Evolutionary conservation across 345 rosid species (phyloP).

Genomic region (Eutrema yunnanense): DNA sequence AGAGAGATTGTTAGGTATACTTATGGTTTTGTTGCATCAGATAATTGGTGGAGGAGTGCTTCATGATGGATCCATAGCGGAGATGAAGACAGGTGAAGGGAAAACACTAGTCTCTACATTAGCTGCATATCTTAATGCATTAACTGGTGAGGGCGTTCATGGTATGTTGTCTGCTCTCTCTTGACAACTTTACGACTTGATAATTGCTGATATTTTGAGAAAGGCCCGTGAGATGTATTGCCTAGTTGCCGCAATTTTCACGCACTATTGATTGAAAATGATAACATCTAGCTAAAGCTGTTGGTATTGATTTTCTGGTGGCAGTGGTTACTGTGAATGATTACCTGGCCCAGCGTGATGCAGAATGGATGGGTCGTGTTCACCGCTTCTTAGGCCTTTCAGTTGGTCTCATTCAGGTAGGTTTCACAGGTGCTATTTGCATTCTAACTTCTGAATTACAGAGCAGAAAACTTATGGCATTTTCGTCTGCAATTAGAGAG

Average conservation of each 20-base stretch:
- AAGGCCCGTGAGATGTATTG: background rate
- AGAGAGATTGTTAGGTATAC: conserved; percentile 11
- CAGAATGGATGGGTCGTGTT: conserved; percentile 99
- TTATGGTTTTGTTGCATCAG: conserved; percentile 36
- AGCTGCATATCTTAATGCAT: conserved; percentile 93
- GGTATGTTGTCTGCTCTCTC: conserved; percentile 45
- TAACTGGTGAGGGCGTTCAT: conserved; percentile 91
- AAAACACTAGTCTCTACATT: conserved; percentile 95
- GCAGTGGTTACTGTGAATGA: conserved; percentile 97
- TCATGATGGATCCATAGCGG: conserved; percentile 95
- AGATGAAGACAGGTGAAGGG: conserved; percentile 98
- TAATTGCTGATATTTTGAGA: background rate
- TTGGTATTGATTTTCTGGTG: conserved; percentile 25
- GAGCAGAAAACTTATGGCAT: conserved; percentile 5
- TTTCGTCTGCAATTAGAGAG: conserved; percentile 43
- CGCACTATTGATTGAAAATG: background rate
- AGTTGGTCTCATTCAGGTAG: conserved; percentile 93
- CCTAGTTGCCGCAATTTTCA: background rate
- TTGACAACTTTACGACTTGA: background rate
- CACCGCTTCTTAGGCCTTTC: conserved; percentile 91
- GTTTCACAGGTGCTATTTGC: background rate
- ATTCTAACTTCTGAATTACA: background rate
- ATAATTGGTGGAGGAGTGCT: conserved; percentile 97
- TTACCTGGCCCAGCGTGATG: conserved; percentile 96
- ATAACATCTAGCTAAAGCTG: background rate